Conservation (phyloP, 257 asterid species). For the Solanum bulbocastanum region DNA sequence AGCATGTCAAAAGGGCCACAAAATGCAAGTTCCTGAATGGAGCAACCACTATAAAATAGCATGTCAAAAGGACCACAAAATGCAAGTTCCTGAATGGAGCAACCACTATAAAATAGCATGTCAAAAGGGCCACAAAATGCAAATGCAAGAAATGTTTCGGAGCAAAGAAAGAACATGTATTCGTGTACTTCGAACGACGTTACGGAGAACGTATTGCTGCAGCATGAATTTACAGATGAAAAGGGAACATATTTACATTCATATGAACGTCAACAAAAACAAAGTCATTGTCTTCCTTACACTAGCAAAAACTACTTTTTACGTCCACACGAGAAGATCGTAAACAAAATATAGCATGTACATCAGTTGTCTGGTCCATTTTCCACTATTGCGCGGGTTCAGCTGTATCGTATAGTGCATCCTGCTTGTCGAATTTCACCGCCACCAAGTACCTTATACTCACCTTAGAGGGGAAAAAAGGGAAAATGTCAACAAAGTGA, state of each 20-base stretch:
- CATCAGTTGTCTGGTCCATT: not conserved
- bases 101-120: too few species aligned
- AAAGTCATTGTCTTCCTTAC: not conserved
- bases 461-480: slow-evolving; percentile 12
- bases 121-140: not conserved
- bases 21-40: not conserved
- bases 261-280: not conserved
- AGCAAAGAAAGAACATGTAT: not conserved
- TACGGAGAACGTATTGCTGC: not conserved
- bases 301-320: not conserved
- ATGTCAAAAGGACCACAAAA: not conserved
- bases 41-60: not conserved
- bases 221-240: not conserved
- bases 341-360: not conserved
- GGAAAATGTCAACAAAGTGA: not conserved
- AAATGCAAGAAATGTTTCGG: not conserved
- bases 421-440: slow-evolving; percentile 59
- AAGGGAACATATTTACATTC: not conserved
- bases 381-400: not conserved
- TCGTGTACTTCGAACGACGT: not conserved
- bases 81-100: not conserved
- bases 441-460: slow-evolving; percentile 65
- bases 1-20: not conserved
- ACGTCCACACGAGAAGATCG: not conserved
- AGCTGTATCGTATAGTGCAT: slow-evolving; percentile 29